Percentiles rank a stretch among this genome's conserved stretches.
Evolutionary conservation across 2,329 filamentous ascomycete species (phyloP).

Genomic region (Hirsutella minnesotensis): DNA sequence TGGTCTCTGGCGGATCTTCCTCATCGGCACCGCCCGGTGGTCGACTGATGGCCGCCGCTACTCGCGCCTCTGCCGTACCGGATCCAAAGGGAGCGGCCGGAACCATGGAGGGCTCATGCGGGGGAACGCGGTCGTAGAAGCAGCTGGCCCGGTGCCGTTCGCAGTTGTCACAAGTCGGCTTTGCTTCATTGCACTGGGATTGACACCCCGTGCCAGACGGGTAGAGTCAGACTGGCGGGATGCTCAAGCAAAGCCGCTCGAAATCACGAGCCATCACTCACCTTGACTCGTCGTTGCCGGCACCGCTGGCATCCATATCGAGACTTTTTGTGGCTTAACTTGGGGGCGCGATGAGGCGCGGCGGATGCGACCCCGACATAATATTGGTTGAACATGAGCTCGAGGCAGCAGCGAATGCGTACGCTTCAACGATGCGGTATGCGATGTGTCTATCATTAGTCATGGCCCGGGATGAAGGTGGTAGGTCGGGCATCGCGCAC

Average conservation of each 20-base stretch:
- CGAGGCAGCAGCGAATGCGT: neutral
- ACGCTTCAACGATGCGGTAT: neutral
- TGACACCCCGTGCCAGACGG: neutral
- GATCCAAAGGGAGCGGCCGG: constrained; percentile 3
- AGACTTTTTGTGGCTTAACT: constrained; percentile 10
- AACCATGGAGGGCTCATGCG: constrained; percentile 1
- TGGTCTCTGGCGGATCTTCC: constrained; percentile 7
- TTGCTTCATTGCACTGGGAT: constrained; percentile 9
- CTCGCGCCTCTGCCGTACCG: constrained; percentile 4
- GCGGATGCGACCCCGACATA: neutral
- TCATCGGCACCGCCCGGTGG: neutral
- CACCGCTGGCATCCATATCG: constrained; percentile 10
- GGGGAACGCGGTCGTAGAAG: constrained; percentile 8
- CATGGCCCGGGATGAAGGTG: neutral
- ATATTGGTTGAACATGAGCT: constrained; percentile 8
- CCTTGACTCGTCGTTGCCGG: constrained; percentile 8
- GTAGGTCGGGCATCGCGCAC: no score
- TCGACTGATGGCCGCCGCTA: constrained; percentile 1
- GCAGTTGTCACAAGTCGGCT: constrained; percentile 9
- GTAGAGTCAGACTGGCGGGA: neutral
- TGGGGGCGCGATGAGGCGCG: constrained; percentile 6
- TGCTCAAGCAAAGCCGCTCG: neutral
- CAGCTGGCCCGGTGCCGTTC: constrained; percentile 6
- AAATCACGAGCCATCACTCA: neutral
- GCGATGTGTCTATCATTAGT: no score